A percentile compares a stretch with the other conserved stretches of the same genome.
Conservation (phyloP, 2,329 filamentous ascomycete species). For the Thyridium curvatum region DNA sequence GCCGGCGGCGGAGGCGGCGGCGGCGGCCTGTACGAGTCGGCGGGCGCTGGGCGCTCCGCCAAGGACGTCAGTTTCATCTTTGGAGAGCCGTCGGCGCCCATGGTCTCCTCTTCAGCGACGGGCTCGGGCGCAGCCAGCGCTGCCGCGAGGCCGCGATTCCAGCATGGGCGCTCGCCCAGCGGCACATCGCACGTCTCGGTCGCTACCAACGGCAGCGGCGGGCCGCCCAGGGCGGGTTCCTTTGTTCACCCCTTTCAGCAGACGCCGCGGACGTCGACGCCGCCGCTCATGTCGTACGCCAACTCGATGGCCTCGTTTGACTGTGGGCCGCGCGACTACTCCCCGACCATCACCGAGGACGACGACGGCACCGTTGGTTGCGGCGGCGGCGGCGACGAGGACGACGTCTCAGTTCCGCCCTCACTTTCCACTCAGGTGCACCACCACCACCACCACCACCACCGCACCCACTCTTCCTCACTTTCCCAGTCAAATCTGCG, state of each 20-base stretch:
- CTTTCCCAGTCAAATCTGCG: slow-evolving; percentile 20
- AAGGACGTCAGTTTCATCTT: slow-evolving; percentile 41
- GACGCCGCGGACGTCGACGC: slow-evolving; percentile 54
- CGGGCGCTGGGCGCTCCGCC: slow-evolving; percentile 16
- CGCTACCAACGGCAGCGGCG: slow-evolving; percentile 48
- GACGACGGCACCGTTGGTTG: no score
- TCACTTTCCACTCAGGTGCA: slow-evolving; percentile 11
- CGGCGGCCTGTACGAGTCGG: slow-evolving; percentile 19
- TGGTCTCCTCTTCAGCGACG: slow-evolving; percentile 6
- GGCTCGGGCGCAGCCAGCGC: slow-evolving; percentile 1
- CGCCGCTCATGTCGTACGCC: slow-evolving; percentile 48
- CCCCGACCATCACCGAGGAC: slow-evolving; percentile 49
- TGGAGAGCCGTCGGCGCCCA: slow-evolving; percentile 10
- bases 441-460: slow-evolving; percentile 19
- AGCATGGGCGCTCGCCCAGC: slow-evolving; percentile 53
- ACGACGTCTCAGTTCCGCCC: slow-evolving; percentile 5
- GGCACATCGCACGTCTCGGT: slow-evolving; percentile 51
- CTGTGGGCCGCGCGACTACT: slow-evolving; percentile 39
- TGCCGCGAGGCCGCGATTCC: slow-evolving; percentile 29
- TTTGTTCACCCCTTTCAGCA: slow-evolving; percentile 63
- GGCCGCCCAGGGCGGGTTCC: slow-evolving; percentile 35
- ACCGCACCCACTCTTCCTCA: slow-evolving; percentile 18
- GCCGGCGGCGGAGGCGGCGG: slow-evolving; percentile 23
- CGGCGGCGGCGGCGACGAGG: slow-evolving; percentile 11
- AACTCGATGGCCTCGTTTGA: slow-evolving; percentile 49